phyloP scores from a whole-genome alignment of 805 yeast species.

The Saitoella complicata region DNA sequence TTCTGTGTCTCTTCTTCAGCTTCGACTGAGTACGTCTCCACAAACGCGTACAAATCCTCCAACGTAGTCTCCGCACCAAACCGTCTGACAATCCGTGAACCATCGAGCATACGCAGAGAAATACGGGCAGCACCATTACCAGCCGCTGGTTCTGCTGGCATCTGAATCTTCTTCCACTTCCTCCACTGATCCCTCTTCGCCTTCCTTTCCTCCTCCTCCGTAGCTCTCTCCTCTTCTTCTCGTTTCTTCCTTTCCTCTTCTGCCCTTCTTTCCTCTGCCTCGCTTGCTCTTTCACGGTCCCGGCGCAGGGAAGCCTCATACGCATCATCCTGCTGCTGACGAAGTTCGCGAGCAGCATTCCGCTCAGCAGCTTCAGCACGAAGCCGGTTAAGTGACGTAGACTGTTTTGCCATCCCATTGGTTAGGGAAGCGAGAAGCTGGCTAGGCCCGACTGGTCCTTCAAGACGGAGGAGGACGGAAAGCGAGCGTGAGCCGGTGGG shows the following conservation, averaged over 20 bases:
- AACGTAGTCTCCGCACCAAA: constrained; percentile 31
- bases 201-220: constrained; percentile 9
- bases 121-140: constrained; percentile 42
- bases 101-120: constrained; percentile 51
- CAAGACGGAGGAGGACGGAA: constrained; percentile 44
- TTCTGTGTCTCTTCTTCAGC: constrained; percentile 17
- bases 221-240: constrained; percentile 7
- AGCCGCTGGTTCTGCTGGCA: constrained; percentile 20
- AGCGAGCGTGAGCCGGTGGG: constrained; percentile 18
- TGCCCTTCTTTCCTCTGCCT: constrained; percentile 14
- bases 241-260: constrained; percentile 13
- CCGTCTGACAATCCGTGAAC: constrained; percentile 39
- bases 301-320: constrained; percentile 52
- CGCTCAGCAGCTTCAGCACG: constrained; percentile 48
- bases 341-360: constrained; percentile 37
- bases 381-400: constrained; percentile 42
- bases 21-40: constrained; percentile 31
- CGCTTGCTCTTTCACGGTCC: constrained; percentile 41
- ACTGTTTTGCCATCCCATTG: constrained; percentile 38
- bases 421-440: constrained; percentile 30
- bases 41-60: constrained; percentile 55
- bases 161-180: constrained; percentile 13
- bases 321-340: constrained; percentile 62
- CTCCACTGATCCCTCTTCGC: constrained; percentile 7
- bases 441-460: constrained; percentile 35